phyloP scores from a whole-genome alignment of 2,329 filamentous ascomycete species.

The Aspergillus persii region DNA sequence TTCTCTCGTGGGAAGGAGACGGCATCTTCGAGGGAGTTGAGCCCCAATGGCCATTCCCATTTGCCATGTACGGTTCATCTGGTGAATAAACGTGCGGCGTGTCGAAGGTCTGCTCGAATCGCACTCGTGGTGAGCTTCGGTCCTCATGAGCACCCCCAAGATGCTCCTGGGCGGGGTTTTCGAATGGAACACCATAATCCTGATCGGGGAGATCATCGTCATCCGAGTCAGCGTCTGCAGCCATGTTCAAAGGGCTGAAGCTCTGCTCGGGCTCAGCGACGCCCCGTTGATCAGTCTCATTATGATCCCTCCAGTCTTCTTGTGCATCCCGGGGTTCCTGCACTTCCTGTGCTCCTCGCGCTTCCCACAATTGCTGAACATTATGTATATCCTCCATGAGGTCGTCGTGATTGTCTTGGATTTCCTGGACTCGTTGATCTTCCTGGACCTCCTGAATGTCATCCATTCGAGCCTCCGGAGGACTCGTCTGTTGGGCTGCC shows the following conservation, averaged over 20 bases:
- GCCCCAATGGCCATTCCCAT: slow-evolving; percentile 27
- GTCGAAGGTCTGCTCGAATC: slow-evolving; percentile 26
- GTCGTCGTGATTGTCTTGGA: not conserved
- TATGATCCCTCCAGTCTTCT: no score
- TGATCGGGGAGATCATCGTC: slow-evolving; percentile 21
- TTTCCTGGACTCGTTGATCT: slow-evolving; percentile 2
- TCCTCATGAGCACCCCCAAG: slow-evolving; percentile 7
- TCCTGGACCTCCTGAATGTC: not conserved
- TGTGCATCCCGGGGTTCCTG: not conserved
- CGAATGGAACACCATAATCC: slow-evolving; percentile 17
- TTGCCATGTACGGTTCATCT: slow-evolving; percentile 27
- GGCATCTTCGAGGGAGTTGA: slow-evolving; percentile 37
- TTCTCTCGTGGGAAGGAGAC: slow-evolving; percentile 27
- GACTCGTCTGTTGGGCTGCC: slow-evolving; percentile 7
- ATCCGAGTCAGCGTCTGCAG: slow-evolving; percentile 25
- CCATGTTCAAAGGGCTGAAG: slow-evolving; percentile 29
- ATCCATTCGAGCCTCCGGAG: not conserved
- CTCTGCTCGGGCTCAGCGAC: slow-evolving; percentile 12
- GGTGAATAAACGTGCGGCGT: slow-evolving; percentile 29
- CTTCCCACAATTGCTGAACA: not conserved
- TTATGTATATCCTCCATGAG: not conserved
- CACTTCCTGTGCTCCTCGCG: not conserved
- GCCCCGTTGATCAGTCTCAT: not conserved
- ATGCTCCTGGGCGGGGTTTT: slow-evolving; percentile 13
- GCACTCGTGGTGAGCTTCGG: slow-evolving; percentile 16